These are phyloP conservation scores for Heterococcus sp. DNA, from an alignment of 108 stramenopile genomes.

Conservation along the genomic window DNA sequence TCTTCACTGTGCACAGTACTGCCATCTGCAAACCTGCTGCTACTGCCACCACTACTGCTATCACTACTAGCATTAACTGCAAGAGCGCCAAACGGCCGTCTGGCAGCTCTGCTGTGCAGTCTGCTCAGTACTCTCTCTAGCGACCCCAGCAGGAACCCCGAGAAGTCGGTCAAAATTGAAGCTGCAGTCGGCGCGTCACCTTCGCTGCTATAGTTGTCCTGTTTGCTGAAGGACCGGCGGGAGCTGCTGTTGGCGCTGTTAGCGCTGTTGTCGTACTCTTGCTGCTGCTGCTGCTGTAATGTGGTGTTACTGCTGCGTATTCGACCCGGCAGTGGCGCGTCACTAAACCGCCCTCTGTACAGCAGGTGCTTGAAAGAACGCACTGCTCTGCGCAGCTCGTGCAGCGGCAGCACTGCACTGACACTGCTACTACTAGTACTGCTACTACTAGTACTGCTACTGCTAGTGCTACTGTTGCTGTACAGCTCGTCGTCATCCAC, in stretches of 20 bases:
- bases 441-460: not conserved
- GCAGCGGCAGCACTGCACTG: conserved; percentile 4
- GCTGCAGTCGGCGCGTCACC: not conserved
- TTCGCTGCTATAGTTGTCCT: no score
- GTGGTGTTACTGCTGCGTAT: not conserved
- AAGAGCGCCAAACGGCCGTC: conserved; percentile 5
- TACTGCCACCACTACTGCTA: not conserved
- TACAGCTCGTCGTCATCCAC: conserved; percentile 37
- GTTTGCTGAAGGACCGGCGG: no score
- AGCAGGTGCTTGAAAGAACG: conserved; percentile 12
- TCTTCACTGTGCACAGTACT: no score
- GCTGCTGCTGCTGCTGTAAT: not conserved
- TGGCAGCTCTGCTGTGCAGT: conserved; percentile 15
- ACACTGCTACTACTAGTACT: not conserved
- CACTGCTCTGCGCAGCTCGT: conserved; percentile 6
- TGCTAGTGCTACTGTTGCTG: conserved; percentile 4
- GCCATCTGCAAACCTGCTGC: no score
- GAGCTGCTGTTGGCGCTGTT: not conserved
- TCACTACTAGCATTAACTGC: not conserved
- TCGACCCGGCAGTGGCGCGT: not conserved
- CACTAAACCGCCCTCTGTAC: not conserved
- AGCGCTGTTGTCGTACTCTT: not conserved
- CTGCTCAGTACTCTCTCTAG: conserved; percentile 4
- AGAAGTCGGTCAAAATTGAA: not conserved
- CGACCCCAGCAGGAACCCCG: conserved; percentile 6